Percentiles rank a stretch among this genome's conserved stretches.
Conservation (phyloP, 2,329 filamentous ascomycete genomes). For the Aspergillus phoenicis region DNA sequence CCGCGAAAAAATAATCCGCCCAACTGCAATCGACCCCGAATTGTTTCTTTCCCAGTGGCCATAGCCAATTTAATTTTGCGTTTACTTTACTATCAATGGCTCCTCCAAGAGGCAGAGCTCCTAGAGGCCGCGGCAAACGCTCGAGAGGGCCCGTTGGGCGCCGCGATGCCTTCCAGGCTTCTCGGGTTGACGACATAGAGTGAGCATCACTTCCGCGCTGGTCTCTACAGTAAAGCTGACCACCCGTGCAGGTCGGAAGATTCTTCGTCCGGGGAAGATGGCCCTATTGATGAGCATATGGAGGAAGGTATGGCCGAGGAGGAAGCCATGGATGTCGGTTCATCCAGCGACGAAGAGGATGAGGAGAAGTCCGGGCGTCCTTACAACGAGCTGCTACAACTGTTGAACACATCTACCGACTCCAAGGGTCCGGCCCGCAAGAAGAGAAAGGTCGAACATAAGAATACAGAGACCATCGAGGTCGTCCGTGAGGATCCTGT, state of each 20-base stretch:
- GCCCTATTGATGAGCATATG: constrained; percentile 43
- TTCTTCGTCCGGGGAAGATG: constrained; percentile 30
- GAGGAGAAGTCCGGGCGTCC: constrained; percentile 46
- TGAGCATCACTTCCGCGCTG: constrained; percentile 25
- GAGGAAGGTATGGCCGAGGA: constrained; percentile 50
- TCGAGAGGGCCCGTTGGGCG: constrained; percentile 20
- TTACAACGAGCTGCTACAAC: constrained; percentile 60
- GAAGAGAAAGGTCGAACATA: constrained; percentile 54
- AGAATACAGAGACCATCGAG: constrained; percentile 31
- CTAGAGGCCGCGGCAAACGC: constrained; percentile 35
- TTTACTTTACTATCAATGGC: constrained; percentile 26
- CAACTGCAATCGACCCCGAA: not conserved
- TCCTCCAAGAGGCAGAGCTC: constrained; percentile 31
- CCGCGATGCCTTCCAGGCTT: constrained; percentile 38
- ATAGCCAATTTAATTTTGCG: not conserved
- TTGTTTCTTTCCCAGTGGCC: not conserved
- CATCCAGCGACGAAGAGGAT: constrained; percentile 49
- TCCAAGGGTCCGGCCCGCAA: constrained; percentile 52
- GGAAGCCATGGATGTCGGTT: constrained; percentile 33
- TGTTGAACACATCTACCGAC: constrained; percentile 50
- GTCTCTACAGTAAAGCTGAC: constrained; percentile 11
- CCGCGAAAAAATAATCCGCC: constrained; percentile 14
- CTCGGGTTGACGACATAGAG: constrained; percentile 44
- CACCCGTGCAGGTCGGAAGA: constrained; percentile 29
- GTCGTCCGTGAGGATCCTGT: constrained; percentile 26